These are phyloP conservation scores for Heliosperma pusillum DNA, from an alignment of 148 eudicot genomes.

Conservation along the genomic window DNA sequence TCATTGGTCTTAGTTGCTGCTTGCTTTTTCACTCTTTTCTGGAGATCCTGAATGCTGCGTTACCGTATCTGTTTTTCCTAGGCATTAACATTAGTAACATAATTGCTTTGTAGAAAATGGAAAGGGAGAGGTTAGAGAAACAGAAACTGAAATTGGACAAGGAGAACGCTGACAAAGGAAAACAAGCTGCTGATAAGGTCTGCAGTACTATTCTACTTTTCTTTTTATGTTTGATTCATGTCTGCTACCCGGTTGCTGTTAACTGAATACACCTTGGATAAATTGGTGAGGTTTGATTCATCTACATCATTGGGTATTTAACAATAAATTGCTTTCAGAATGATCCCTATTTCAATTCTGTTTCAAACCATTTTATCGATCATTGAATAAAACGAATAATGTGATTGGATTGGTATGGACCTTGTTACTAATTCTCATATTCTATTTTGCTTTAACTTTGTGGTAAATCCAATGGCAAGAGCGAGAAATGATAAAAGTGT, in stretches of 20 bases:
- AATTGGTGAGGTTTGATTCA: background rate
- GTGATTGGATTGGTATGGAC: too few species aligned
- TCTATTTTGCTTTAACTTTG: too few species aligned
- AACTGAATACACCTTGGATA: background rate
- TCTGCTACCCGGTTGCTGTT: background rate
- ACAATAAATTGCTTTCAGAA: too few species aligned
- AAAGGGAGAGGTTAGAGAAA: constrained; percentile 50
- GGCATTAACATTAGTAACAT: background rate
- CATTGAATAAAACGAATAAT: too few species aligned
- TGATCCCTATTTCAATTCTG: too few species aligned
- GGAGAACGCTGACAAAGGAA: constrained; percentile 40
- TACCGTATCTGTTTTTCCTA: background rate
- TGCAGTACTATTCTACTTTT: too few species aligned
- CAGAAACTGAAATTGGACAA: constrained; percentile 34
- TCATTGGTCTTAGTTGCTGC: background rate
- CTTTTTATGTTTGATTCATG: background rate
- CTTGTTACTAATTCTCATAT: too few species aligned
- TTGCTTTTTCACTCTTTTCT: background rate
- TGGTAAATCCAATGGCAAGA: too few species aligned
- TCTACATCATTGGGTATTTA: too few species aligned
- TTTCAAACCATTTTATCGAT: too few species aligned
- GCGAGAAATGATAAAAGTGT: too few species aligned
- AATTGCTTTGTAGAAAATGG: constrained; percentile 44
- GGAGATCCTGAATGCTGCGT: background rate
- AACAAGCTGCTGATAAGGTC: constrained; percentile 39